phyloP scores from a whole-genome alignment of 2,329 filamentous ascomycete species.

The Chaetomiaceae sp. region DNA sequence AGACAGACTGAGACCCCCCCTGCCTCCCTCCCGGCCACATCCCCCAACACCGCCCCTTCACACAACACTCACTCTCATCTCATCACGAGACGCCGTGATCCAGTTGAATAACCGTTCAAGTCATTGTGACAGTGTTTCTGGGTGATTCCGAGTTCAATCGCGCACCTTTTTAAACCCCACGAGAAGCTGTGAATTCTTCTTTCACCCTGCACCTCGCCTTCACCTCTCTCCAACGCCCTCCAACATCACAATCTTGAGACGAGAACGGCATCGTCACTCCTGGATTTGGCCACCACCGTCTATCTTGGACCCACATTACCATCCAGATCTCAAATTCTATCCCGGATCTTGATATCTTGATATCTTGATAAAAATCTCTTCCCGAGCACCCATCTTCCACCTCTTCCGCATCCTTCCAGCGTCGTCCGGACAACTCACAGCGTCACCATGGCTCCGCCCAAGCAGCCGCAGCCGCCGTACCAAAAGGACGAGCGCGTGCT shows the following conservation, averaged over 20 bases:
- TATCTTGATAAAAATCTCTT: too few species aligned
- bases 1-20: not conserved
- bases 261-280: not conserved
- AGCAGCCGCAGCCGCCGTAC: conserved; percentile 43
- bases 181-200: too few species aligned
- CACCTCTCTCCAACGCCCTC: too few species aligned
- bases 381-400: too few species aligned
- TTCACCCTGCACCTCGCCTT: too few species aligned
- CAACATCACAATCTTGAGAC: too few species aligned
- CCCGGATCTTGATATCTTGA: too few species aligned
- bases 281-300: not conserved
- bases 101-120: too few species aligned
- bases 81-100: not conserved
- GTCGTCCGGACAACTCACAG: too few species aligned
- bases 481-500: conserved; percentile 87
- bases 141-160: not conserved
- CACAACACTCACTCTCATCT: not conserved
- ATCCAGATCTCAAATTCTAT: too few species aligned
- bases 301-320: not conserved
- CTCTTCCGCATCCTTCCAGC: too few species aligned
- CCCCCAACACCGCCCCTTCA: not conserved
- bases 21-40: too few species aligned
- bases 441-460: conserved; percentile 35
- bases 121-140: not conserved
- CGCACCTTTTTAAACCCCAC: not conserved